Evolutionary conservation across 1,284 basidiomycete species (phyloP).

Genomic region (Phellopilus nigrolimitatus): DNA sequence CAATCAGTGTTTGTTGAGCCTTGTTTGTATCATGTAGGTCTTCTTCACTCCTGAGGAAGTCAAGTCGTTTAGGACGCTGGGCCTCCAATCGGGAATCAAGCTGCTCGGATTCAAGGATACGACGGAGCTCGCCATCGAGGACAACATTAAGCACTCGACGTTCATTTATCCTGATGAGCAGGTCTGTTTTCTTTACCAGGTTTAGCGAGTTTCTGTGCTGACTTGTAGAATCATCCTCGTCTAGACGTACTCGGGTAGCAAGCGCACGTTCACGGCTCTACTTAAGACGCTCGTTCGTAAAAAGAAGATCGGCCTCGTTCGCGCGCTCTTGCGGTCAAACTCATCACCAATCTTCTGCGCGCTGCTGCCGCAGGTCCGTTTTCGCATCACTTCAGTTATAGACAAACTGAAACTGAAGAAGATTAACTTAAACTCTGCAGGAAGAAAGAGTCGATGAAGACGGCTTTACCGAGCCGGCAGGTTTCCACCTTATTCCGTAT

Average conservation of each 20-base stretch:
- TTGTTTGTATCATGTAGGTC: constrained; percentile 42
- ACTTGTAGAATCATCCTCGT: constrained; percentile 7
- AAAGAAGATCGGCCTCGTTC: constrained; percentile 76
- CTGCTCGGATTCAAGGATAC: constrained; percentile 89
- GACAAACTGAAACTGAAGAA: neutral
- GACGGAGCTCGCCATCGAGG: constrained; percentile 71
- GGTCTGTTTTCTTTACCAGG: too few species aligned
- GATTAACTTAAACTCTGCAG: constrained; percentile 31
- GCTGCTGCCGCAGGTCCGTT: constrained; percentile 77
- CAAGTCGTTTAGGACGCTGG: constrained; percentile 73
- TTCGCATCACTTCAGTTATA: neutral
- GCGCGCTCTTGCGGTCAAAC: constrained; percentile 70
- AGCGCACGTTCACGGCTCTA: constrained; percentile 85
- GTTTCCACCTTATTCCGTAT: constrained; percentile 87
- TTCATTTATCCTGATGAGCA: constrained; percentile 94
- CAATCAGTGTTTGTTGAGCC: constrained; percentile 22
- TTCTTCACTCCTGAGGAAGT: constrained; percentile 87
- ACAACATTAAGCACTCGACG: constrained; percentile 87
- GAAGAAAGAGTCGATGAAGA: constrained; percentile 70
- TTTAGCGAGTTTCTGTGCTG: too few species aligned
- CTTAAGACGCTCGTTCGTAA: constrained; percentile 81
- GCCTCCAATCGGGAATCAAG: constrained; percentile 75
- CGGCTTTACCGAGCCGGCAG: constrained; percentile 81
- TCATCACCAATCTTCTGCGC: constrained; percentile 79
- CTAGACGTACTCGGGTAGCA: constrained; percentile 84